A percentile compares a stretch with the other conserved stretches of the same genome.
Conservation (phyloP, 2,329 filamentous ascomycete genomes). For the Ramularia collo-cygni region DNA sequence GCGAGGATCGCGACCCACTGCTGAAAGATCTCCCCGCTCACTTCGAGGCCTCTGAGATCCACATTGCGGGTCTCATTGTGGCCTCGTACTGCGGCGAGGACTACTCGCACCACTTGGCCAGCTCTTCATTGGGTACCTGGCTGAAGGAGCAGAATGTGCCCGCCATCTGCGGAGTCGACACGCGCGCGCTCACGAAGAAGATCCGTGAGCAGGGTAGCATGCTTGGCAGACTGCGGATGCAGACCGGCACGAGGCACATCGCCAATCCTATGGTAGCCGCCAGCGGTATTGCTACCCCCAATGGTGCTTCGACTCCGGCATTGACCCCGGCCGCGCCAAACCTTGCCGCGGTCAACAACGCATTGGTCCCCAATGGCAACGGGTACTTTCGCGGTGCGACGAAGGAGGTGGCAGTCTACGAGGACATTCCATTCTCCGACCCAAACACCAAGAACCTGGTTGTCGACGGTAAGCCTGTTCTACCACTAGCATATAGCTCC, state of each 20-base stretch:
- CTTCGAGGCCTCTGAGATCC: slow-evolving; percentile 89
- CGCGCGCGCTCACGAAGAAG: slow-evolving; percentile 84
- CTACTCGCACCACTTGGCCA: slow-evolving; percentile 88
- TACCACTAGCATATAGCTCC: slow-evolving; percentile 20
- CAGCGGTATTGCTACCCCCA: slow-evolving; percentile 23
- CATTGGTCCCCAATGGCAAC: slow-evolving; percentile 24
- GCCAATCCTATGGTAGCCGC: slow-evolving; percentile 27
- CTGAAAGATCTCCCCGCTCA: slow-evolving; percentile 80
- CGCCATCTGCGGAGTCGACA: slow-evolving; percentile 93
- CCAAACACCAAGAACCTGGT: slow-evolving; percentile 92
- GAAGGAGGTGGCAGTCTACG: slow-evolving; percentile 49
- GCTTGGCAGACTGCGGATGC: slow-evolving; percentile 80
- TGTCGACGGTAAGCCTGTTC: slow-evolving; percentile 67
- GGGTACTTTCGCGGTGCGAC: slow-evolving; percentile 24
- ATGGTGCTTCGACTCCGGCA: slow-evolving; percentile 32
- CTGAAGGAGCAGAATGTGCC: slow-evolving; percentile 92
- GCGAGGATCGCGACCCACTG: slow-evolving; percentile 76
- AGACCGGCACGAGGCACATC: slow-evolving; percentile 46
- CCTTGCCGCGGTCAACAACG: slow-evolving; percentile 23
- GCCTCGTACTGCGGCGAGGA: slow-evolving; percentile 91
- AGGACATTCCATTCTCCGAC: slow-evolving; percentile 79
- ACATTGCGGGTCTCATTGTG: slow-evolving; percentile 85
- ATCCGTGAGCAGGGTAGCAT: slow-evolving; percentile 93
- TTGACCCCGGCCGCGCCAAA: slow-evolving; percentile 31
- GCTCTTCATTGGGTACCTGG: slow-evolving; percentile 87